Evolutionary conservation across 345 rosid genomes (phyloP).

Genomic region (Pistacia atlantica): DNA sequence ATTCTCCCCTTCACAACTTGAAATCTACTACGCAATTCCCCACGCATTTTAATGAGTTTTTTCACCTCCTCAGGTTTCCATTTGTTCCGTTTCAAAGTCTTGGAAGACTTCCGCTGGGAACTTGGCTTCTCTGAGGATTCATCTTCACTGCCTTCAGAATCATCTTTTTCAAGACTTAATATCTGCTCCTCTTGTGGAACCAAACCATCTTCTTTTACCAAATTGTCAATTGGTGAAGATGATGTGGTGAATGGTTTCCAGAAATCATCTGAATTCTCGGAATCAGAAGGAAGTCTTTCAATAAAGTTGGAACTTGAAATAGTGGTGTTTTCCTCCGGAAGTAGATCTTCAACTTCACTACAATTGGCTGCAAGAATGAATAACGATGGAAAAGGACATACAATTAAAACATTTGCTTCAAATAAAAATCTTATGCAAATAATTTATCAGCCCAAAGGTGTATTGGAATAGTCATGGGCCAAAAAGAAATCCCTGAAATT

Average conservation of each 20-base stretch:
- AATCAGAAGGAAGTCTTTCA: constrained; percentile 25
- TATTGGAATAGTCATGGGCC: not conserved
- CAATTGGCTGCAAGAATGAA: constrained; percentile 42
- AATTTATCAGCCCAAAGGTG: not conserved
- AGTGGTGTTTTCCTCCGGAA: constrained; percentile 44
- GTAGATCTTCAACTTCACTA: constrained; percentile 37
- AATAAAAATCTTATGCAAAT: not conserved
- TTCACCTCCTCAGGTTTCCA: constrained; percentile 94
- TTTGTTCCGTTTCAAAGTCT: constrained; percentile 57
- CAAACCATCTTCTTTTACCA: constrained; percentile 24
- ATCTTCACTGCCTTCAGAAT: constrained; percentile 37
- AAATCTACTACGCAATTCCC: constrained; percentile 68
- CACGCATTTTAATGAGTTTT: constrained; percentile 69
- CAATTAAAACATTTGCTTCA: not conserved
- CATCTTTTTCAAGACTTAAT: constrained; percentile 36
- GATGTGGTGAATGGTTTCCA: constrained; percentile 60
- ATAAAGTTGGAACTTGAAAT: constrained; percentile 38
- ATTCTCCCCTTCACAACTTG: constrained; percentile 82
- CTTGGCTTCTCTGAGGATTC: constrained; percentile 34
- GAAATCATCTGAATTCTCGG: constrained; percentile 56
- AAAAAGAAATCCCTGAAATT: constrained; percentile 4
- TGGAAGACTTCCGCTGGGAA: constrained; percentile 49
- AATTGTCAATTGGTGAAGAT: constrained; percentile 40
- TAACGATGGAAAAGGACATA: constrained; percentile 6
- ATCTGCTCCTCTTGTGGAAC: constrained; percentile 19